These are phyloP conservation scores for Gastroboletus turbinatus DNA, from an alignment of 1,284 basidiomycete genomes.

Conservation along the genomic window DNA sequence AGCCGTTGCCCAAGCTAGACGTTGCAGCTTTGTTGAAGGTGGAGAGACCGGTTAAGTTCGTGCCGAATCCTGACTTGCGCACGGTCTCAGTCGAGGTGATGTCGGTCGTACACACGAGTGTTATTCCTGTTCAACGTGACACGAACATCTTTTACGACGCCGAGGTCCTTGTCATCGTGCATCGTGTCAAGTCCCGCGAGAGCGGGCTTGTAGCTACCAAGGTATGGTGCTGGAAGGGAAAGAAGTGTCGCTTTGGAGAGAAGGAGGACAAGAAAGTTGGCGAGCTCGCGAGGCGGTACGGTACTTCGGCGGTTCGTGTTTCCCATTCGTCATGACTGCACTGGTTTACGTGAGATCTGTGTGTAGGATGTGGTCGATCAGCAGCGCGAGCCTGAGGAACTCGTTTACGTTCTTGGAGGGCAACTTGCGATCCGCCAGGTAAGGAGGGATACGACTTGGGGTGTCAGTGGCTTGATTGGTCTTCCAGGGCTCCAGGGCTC, in stretches of 20 bases:
- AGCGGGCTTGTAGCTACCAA: constrained; percentile 65
- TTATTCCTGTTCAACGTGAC: constrained; percentile 43
- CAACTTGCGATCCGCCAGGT: constrained; percentile 68
- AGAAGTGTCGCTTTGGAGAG: constrained; percentile 48
- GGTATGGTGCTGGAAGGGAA: constrained; percentile 75
- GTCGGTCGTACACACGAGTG: constrained; percentile 50
- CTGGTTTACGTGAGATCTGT: background rate
- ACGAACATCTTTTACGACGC: constrained; percentile 66
- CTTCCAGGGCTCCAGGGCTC: constrained; percentile 60
- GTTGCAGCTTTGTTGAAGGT: constrained; percentile 45
- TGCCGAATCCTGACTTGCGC: constrained; percentile 41
- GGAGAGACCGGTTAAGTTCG: constrained; percentile 21
- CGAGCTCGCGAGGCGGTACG: constrained; percentile 71
- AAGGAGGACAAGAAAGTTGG: constrained; percentile 62
- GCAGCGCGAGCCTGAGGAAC: constrained; percentile 57
- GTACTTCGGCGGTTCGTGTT: constrained; percentile 51
- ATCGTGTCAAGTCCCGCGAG: constrained; percentile 61
- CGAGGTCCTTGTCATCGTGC: constrained; percentile 65
- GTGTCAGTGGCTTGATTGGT: constrained; percentile 5
- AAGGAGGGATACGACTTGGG: constrained; percentile 6
- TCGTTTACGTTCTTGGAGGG: constrained; percentile 67
- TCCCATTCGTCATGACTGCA: background rate
- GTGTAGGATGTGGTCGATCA: constrained; percentile 54
- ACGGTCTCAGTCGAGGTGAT: constrained; percentile 73
- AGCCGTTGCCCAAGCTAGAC: constrained; percentile 50